These are phyloP conservation scores for Terfezia claveryi DNA, from an alignment of 495 filamentous ascomycete genomes.

Conservation along the genomic window DNA sequence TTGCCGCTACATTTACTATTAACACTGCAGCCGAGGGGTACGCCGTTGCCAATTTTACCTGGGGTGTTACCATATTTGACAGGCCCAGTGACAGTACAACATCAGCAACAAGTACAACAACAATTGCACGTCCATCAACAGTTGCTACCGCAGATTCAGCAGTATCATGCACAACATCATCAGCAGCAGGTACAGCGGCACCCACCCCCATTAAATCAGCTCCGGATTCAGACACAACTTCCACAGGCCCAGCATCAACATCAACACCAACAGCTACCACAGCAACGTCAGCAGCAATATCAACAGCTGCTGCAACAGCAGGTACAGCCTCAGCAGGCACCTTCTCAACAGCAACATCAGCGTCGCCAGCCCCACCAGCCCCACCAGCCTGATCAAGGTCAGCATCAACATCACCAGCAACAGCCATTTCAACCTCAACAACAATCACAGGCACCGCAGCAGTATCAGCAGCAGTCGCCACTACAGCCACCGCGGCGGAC, in stretches of 20 bases:
- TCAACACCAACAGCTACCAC: conserved; percentile 7
- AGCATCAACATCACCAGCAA: not conserved
- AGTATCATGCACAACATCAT: conserved; percentile 3
- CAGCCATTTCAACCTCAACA: not conserved
- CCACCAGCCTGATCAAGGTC: not conserved
- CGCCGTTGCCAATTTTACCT: not conserved
- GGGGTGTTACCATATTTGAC: not conserved
- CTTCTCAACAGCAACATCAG: not conserved
- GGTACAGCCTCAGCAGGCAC: conserved; percentile 3
- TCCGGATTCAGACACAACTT: not conserved
- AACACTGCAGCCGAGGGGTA: conserved; percentile 1
- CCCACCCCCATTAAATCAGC: not conserved
- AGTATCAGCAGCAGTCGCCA: not conserved
- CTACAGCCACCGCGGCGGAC: no score
- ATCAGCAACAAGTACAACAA: conserved; percentile 14
- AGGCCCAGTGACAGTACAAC: not conserved
- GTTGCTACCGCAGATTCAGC: conserved; percentile 14
- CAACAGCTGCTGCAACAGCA: conserved; percentile 10
- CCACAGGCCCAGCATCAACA: not conserved
- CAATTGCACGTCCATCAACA: conserved; percentile 8
- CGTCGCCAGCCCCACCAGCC: conserved; percentile 6
- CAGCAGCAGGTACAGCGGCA: not conserved
- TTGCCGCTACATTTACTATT: conserved; percentile 20
- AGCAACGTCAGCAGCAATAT: conserved; percentile 1
- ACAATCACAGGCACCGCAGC: not conserved